Percentiles rank a stretch among this genome's conserved stretches.
Conservation (phyloP, 208 protist species). For the Trichomonas gallinae region DNA sequence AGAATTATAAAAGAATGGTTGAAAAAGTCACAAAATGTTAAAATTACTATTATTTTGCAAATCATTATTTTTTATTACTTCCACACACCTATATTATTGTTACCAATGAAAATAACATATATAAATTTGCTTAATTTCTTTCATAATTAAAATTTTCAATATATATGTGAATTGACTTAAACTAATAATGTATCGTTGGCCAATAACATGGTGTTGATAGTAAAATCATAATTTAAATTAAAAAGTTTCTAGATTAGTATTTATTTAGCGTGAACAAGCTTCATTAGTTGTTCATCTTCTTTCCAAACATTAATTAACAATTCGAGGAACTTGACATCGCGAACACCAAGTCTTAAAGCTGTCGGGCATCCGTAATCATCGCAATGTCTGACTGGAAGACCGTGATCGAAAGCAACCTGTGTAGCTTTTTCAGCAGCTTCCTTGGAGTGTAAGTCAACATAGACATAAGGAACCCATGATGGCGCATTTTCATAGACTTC, state of each 20-base stretch:
- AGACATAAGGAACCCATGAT: background rate
- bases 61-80: too few relatives aligned
- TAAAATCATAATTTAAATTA: too few relatives aligned
- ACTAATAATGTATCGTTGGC: too few relatives aligned
- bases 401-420: background rate
- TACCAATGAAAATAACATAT: too few relatives aligned
- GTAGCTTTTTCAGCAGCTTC: background rate
- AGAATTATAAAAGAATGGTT: too few relatives aligned
- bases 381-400: background rate
- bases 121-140: too few relatives aligned
- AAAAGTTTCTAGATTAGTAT: background rate
- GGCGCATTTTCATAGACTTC: background rate
- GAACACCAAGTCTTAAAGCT: background rate
- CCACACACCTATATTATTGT: too few relatives aligned
- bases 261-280: background rate
- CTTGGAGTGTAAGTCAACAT: background rate
- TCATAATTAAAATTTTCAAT: too few relatives aligned
- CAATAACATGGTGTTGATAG: too few relatives aligned
- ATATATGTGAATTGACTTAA: too few relatives aligned
- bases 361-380: background rate
- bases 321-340: background rate
- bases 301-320: background rate
- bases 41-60: too few relatives aligned
- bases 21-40: too few relatives aligned
- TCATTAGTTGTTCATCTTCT: background rate